Conservation (phyloP, 306 rosid species). For the Comarum palustre region DNA sequence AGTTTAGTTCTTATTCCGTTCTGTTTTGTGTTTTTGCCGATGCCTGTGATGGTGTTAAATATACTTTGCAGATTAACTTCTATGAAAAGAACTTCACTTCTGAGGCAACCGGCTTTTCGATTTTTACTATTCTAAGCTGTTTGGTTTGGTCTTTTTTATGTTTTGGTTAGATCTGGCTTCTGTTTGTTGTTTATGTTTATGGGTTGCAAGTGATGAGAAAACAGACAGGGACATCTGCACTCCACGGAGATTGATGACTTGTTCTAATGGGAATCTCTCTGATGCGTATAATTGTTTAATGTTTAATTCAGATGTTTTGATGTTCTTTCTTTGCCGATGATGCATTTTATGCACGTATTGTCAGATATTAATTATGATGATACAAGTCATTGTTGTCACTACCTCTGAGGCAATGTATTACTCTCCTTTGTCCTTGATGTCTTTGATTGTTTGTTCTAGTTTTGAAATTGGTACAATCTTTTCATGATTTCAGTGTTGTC, state of each 20-base stretch:
- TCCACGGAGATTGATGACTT: constrained; percentile 23
- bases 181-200: not conserved
- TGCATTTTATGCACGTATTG: constrained; percentile 43
- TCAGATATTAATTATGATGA: constrained; percentile 57
- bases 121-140: not conserved
- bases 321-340: constrained; percentile 46
- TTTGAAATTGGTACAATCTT: not conserved
- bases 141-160: not conserved
- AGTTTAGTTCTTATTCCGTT: not conserved
- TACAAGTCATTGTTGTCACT: constrained; percentile 58
- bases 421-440: not conserved
- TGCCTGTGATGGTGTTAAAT: constrained; percentile 74
- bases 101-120: constrained; percentile 49
- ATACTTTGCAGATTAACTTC: constrained; percentile 63
- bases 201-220: constrained; percentile 24
- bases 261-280: constrained; percentile 26
- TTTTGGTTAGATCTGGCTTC: not conserved
- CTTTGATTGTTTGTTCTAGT: too few species aligned
- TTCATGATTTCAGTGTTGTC: not conserved
- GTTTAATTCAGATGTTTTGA: constrained; percentile 32
- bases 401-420: constrained; percentile 42
- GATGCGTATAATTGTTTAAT: not conserved
- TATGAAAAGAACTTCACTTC: constrained; percentile 37
- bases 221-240: constrained; percentile 29
- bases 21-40: not conserved